These are phyloP conservation scores for Didymosphaeria variabile DNA, from an alignment of 2,329 filamentous ascomycete species.

Conservation along the genomic window DNA sequence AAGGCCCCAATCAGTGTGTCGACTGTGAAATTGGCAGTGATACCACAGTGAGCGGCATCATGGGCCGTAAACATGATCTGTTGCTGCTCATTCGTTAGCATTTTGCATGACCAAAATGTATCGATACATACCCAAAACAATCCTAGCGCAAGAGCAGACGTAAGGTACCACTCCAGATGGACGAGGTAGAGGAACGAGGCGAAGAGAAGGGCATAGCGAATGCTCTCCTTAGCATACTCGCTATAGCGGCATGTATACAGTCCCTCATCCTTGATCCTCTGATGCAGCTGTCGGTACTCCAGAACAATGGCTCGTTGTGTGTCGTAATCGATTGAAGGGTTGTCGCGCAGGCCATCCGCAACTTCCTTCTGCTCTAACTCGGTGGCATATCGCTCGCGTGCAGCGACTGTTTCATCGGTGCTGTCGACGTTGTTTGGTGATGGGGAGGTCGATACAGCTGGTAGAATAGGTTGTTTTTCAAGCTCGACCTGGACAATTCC, in stretches of 20 bases:
- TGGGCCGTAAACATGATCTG: constrained; percentile 75
- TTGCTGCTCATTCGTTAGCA: constrained; percentile 55
- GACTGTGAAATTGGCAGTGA: constrained; percentile 66
- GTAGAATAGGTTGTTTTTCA: constrained; percentile 34
- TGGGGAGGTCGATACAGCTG: constrained; percentile 7
- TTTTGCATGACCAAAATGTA: constrained; percentile 21
- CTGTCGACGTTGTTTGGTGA: constrained; percentile 12
- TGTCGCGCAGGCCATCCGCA: constrained; percentile 44
- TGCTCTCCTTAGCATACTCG: constrained; percentile 66
- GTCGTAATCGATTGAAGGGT: constrained; percentile 62
- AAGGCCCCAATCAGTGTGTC: constrained; percentile 71
- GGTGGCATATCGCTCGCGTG: constrained; percentile 43
- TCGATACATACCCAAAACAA: constrained; percentile 63
- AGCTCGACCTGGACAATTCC: constrained; percentile 23
- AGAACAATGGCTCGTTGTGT: constrained; percentile 64
- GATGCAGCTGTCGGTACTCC: constrained; percentile 67
- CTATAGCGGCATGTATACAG: constrained; percentile 67
- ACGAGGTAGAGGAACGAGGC: constrained; percentile 58
- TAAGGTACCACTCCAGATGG: constrained; percentile 63
- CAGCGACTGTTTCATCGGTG: constrained; percentile 27
- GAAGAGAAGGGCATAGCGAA: constrained; percentile 65
- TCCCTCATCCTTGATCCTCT: constrained; percentile 63
- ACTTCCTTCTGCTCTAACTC: constrained; percentile 50
- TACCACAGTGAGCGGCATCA: constrained; percentile 70
- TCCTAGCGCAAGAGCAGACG: constrained; percentile 67